phyloP scores from a whole-genome alignment of 2,329 filamentous ascomycete genomes.

The Calonectria naviculata region DNA sequence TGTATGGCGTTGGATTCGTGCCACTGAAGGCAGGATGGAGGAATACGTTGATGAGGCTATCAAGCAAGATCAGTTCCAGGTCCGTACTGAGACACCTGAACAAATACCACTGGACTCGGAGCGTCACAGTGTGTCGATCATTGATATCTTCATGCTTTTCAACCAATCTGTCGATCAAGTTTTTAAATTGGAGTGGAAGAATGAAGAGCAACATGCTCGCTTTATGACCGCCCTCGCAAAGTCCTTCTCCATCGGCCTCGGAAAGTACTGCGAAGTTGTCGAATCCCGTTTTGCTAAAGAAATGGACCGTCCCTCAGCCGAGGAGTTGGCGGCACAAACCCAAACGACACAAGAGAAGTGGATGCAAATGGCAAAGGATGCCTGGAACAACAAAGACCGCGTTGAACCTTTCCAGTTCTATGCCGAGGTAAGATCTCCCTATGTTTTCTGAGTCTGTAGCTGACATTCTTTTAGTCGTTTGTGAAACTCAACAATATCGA shows the following conservation, averaged over 20 bases:
- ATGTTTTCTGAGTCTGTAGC: constrained; percentile 18
- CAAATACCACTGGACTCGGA: constrained; percentile 80
- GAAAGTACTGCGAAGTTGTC: constrained; percentile 90
- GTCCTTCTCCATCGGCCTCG: constrained; percentile 83
- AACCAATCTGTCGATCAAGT: constrained; percentile 92
- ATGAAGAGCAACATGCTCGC: constrained; percentile 91
- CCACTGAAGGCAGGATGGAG: constrained; percentile 82
- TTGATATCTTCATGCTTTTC: constrained; percentile 94
- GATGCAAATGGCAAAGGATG: constrained; percentile 92
- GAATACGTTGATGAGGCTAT: constrained; percentile 91
- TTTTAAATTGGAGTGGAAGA: constrained; percentile 88
- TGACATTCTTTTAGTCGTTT: constrained; percentile 74
- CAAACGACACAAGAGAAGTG: constrained; percentile 92
- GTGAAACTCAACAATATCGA: constrained; percentile 99
- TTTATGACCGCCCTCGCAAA: constrained; percentile 97
- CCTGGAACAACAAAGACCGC: constrained; percentile 91
- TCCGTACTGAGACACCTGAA: constrained; percentile 73
- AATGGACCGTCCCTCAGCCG: constrained; percentile 91
- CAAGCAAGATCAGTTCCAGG: constrained; percentile 87
- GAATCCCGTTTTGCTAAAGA: constrained; percentile 88
- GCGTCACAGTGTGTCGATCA: constrained; percentile 90
- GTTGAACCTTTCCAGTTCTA: constrained; percentile 98
- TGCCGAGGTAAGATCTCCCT: constrained; percentile 74
- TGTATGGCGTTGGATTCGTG: constrained; percentile 93
- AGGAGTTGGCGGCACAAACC: constrained; percentile 81